Base-by-base conservation (phyloP, 768 basidiomycete genomes). In the Rhizopogon vinicolor region DNA sequence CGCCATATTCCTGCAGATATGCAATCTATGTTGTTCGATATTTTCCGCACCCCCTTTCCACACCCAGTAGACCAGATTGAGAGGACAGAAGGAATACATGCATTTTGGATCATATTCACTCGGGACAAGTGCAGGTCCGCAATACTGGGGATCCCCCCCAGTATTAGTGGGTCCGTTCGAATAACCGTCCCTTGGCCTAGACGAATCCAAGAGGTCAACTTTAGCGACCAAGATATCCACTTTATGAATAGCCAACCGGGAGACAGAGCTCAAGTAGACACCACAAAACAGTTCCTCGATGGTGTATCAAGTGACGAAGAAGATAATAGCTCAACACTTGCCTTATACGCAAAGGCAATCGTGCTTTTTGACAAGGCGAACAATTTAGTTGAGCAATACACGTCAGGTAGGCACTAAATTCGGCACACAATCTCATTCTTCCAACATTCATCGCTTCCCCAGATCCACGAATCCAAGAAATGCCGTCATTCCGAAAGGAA, bases 181-280 rank as follows among this genome's bases (percentile, higher is more conserved):
- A 70, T 78, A 53, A 73, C 76, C 55, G 70, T 74, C 0, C 69
- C 73, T 0, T 80, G 79, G 79, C 79, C 78, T 19, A 69, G 0
- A 33, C 58, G 5, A 42, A 58, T 25, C 66, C 35, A 22, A 7
- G 46, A 19, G 13, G 33, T 22, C 8, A 22, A 35, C 18, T 37
- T 5, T 3, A 16, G 14, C 5, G 14, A 49, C 39, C 48, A 49
- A 49, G 19, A 39, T 16, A 37, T 37, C 48, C 19, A n/a, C 19
- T 65, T 1, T 51, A 67, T 33, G 67, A 10, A 68, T 65, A 46
- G 60, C 64, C 7, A 58, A 16, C 52, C 25, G 52, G 45, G 6
- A 6, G 37, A 3, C 5, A 12, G 25, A 13, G 14, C 29, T 9
- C 41, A 41, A 29, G 31, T 5, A 3, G 60, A 68, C 28, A 55